Percentiles rank a stretch among this genome's conserved stretches.
Conservation (phyloP, 305 asterid species). For the Fraxinus ornus region DNA sequence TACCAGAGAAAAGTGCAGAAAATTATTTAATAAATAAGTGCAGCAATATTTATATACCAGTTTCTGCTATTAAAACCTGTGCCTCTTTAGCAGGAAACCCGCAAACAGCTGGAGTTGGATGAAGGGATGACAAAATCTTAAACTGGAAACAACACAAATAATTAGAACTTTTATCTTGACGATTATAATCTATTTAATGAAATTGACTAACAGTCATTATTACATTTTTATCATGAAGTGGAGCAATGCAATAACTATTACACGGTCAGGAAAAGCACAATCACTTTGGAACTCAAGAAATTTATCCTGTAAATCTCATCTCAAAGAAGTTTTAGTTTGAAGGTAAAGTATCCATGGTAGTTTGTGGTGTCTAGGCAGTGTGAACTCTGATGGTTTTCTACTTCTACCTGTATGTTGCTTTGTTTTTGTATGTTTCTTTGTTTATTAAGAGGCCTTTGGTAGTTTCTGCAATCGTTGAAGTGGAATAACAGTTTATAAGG, state of each 20-base stretch:
- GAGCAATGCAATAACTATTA: not conserved
- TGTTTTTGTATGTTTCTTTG: not conserved
- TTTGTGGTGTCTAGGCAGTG: not conserved
- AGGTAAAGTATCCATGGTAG: not conserved
- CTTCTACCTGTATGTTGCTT: not conserved
- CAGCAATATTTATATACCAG: slow-evolving; percentile 44
- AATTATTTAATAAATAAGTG: slow-evolving; percentile 3
- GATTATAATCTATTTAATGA: not conserved
- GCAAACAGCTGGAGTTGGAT: slow-evolving; percentile 98
- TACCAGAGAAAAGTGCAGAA: not conserved
- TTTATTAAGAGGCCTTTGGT: not conserved
- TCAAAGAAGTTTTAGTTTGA: not conserved
- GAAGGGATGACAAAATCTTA: slow-evolving; percentile 75
- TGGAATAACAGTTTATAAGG: not conserved
- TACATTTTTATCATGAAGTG: not conserved
- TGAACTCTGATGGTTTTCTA: not conserved
- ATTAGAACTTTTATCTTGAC: slow-evolving; percentile 9
- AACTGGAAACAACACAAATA: slow-evolving; percentile 51
- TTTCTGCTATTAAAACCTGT: slow-evolving; percentile 63
- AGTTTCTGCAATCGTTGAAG: not conserved
- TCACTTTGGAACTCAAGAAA: not conserved
- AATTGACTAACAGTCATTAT: not conserved
- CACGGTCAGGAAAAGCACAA: not conserved
- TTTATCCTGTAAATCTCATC: not conserved
- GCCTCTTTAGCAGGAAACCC: slow-evolving; percentile 94